phyloP scores from a whole-genome alignment of 176 grass and related monocot species.

The Panicum miliaceum region DNA sequence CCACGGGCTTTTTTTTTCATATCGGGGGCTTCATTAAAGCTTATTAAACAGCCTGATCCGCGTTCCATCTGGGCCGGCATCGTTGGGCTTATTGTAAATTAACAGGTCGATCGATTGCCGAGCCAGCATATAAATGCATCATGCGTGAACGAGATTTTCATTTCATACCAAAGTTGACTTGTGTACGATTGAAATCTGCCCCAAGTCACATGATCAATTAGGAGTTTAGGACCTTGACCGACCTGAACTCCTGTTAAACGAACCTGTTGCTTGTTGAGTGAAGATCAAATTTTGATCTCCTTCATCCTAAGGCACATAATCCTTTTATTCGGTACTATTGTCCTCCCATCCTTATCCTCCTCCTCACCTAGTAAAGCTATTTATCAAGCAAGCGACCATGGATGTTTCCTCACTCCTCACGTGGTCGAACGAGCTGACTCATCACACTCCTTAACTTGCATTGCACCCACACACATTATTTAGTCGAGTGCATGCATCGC shows the following conservation, averaged over 20 bases:
- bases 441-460: background rate
- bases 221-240: background rate
- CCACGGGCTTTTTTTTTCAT: too few species aligned
- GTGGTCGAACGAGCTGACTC: background rate
- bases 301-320: background rate
- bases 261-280: background rate
- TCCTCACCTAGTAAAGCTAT: background rate
- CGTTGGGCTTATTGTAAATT: too few species aligned
- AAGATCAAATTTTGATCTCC: background rate
- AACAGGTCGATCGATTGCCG: too few species aligned
- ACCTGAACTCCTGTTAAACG: background rate
- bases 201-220: background rate
- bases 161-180: too few species aligned
- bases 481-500: background rate
- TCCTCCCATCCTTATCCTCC: constrained; percentile 20
- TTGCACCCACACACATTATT: background rate
- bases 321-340: background rate
- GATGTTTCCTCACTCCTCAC: background rate
- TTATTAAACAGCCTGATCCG: too few species aligned
- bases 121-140: too few species aligned
- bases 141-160: too few species aligned
- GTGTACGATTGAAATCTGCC: too few species aligned
- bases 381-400: background rate
- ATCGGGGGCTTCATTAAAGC: too few species aligned
- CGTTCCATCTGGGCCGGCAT: too few species aligned